Base-by-base conservation (phyloP, 139 green algal species). In the Chlamydomonas sp. region DNA sequence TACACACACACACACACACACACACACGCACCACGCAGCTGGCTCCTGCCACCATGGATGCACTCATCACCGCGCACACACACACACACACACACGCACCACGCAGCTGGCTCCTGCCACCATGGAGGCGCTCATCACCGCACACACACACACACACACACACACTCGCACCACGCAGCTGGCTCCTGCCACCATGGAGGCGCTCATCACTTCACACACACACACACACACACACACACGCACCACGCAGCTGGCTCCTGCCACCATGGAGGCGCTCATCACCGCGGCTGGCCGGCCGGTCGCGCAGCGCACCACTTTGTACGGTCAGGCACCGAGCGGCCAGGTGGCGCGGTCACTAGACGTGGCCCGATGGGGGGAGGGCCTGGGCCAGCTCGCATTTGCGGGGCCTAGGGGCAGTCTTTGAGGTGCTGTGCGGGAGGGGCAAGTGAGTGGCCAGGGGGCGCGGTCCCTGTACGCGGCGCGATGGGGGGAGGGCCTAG, bases 271-370 rank as follows among this genome's bases (percentile, higher is more conserved):
- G 71, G 33, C 30, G 35, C 33, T 96, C 4, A 96, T 96, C 71
- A 70, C 16, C 34, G 13, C 26, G 31, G 65, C 43, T 33, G 65
- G 43, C 4, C 24, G 22, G 30, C 6, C 16, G 28, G n/a, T 47
- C 24, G 22, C 58, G 0, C 88, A 93, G 72, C 79, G 90, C 26
- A 96, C 85, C 2, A 96, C 90, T 2, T 67, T 91, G 60, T 96
- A 96, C 49, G 81, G 79, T 29, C 38, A 3, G 1, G 67, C 81
- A 2, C 71, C 74, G 0, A 35, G 8, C 0, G 65, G 38, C 2
- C 83, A 80, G 59, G 63, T 70, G 36, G 24, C 34, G 24, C 22
- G 26, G 54, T 64, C 54, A n/a, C n/a, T n/a, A n/a, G n/a, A n/a
- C n/a, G n/a, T n/a, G n/a, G n/a, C n/a, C n/a, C n/a, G n/a, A n/a